Evolutionary conservation across 768 basidiomycete genomes (phyloP).

Genomic region (Austroboletus festivus): DNA sequence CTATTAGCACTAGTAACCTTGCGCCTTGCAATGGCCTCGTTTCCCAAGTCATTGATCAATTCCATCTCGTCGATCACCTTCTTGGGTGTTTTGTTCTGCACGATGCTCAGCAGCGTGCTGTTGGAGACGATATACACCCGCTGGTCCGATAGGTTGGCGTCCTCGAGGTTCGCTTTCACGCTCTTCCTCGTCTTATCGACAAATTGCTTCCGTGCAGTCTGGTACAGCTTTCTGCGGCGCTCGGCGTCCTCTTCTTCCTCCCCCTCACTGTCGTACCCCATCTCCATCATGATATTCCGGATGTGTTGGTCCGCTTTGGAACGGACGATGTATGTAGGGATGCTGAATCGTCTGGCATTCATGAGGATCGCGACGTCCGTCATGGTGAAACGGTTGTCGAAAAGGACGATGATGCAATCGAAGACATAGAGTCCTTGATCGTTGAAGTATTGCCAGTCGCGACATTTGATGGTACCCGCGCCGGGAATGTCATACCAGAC

Average conservation of each 20-base stretch:
- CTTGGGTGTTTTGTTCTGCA: conserved; percentile 10
- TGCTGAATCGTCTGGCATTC: conserved; percentile 29
- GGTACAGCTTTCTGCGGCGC: conserved; percentile 3
- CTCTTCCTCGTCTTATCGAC: conserved; percentile 20
- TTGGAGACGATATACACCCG: conserved; percentile 29
- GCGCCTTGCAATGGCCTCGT: conserved; percentile 5
- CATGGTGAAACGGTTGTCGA: conserved; percentile 33
- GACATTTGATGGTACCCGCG: conserved; percentile 32
- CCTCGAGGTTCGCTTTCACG: conserved; percentile 16
- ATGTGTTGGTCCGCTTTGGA: conserved; percentile 37
- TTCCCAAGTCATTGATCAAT: conserved; percentile 8
- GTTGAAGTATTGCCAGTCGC: conserved; percentile 38
- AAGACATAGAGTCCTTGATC: conserved; percentile 36
- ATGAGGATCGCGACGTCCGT: conserved; percentile 34
- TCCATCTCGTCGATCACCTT: conserved; percentile 14
- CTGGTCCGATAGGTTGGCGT: conserved; percentile 19
- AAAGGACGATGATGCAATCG: conserved; percentile 33
- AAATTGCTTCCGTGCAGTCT: conserved; percentile 18
- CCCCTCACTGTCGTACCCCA: conserved; percentile 21
- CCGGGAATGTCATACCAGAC: conserved; percentile 39
- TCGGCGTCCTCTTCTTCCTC: conserved; percentile 8
- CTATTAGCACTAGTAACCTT: too few relatives aligned
- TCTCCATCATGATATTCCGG: conserved; percentile 22
- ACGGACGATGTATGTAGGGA: conserved; percentile 35
- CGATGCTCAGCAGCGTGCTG: conserved; percentile 10